Evolutionary conservation across 192 early-diverging fungal species (phyloP).

Genomic region (Coemansia pectinata): DNA sequence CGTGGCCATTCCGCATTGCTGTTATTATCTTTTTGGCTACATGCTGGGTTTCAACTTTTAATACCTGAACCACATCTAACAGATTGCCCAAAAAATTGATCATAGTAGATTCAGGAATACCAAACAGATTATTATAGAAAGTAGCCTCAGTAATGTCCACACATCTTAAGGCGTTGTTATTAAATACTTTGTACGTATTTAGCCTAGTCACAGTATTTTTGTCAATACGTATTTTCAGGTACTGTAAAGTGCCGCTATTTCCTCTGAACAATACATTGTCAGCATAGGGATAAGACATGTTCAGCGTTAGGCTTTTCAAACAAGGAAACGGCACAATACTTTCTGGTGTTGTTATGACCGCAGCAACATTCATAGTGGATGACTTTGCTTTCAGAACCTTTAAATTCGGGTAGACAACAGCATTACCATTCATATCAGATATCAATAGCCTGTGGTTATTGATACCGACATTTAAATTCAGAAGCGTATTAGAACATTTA

Average conservation of each 20-base stretch:
- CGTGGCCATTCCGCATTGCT: not conserved
- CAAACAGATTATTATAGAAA: not conserved
- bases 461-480: not conserved
- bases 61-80: not conserved
- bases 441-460: not conserved
- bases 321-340: slow-evolving; percentile 2
- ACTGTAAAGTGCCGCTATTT: not conserved
- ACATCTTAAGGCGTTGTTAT: not conserved
- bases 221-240: not conserved
- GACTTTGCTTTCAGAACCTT: not conserved
- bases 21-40: not conserved
- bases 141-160: not conserved
- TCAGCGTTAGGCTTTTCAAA: not conserved
- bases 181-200: not conserved
- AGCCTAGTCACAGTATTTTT: not conserved
- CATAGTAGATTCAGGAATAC: not conserved
- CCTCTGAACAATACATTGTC: slow-evolving; percentile 13
- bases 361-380: not conserved
- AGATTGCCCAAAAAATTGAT: not conserved
- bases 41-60: not conserved
- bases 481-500: not conserved
- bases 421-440: not conserved
- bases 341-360: not conserved
- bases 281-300: not conserved
- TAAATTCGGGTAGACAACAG: slow-evolving; percentile 1